Percentiles rank a stretch among this genome's conserved stretches.
These are phyloP conservation scores for Cokeromyces recurvatus DNA, from an alignment of 371 early-diverging fungal genomes.

Conservation along the genomic window DNA sequence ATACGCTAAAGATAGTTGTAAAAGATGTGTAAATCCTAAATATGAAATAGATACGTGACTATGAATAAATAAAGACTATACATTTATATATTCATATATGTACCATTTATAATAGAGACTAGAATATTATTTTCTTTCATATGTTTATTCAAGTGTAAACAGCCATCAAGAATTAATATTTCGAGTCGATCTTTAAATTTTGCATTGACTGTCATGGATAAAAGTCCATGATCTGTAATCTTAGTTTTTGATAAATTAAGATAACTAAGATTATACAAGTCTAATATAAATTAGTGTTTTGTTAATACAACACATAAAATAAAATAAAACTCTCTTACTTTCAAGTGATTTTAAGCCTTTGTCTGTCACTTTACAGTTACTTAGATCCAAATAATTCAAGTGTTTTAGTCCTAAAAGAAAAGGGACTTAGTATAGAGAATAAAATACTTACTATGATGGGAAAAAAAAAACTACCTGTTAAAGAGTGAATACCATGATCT, in stretches of 20 bases:
- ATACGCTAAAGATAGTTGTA: conserved; percentile 25
- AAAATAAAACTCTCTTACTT: conserved; percentile 17
- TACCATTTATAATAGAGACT: conserved; percentile 14
- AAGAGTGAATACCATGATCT: conserved; percentile 26
- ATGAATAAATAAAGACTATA: conserved; percentile 4
- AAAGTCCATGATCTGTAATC: conserved; percentile 27
- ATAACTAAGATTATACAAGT: conserved; percentile 15
- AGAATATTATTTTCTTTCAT: conserved; percentile 14
- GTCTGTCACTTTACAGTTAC: conserved; percentile 41
- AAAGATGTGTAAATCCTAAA: conserved; percentile 18
- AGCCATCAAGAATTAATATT: conserved; percentile 25
- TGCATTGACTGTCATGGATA: conserved; percentile 11
- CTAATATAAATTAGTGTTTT: conserved; percentile 17
- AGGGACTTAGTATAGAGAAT: no score
- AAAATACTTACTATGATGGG: neutral
- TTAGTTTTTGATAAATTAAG: conserved; percentile 38
- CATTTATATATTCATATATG: no score
- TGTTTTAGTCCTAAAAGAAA: conserved; percentile 33
- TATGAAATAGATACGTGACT: no score
- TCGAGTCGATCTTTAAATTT: conserved; percentile 16
- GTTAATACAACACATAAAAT: no score
- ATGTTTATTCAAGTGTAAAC: no score
- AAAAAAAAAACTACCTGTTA: conserved; percentile 19
- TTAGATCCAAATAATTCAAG: conserved; percentile 32
- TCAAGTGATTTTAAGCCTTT: conserved; percentile 27